phyloP scores from a whole-genome alignment of 2,329 filamentous ascomycete species.

The Onygena corvina region DNA sequence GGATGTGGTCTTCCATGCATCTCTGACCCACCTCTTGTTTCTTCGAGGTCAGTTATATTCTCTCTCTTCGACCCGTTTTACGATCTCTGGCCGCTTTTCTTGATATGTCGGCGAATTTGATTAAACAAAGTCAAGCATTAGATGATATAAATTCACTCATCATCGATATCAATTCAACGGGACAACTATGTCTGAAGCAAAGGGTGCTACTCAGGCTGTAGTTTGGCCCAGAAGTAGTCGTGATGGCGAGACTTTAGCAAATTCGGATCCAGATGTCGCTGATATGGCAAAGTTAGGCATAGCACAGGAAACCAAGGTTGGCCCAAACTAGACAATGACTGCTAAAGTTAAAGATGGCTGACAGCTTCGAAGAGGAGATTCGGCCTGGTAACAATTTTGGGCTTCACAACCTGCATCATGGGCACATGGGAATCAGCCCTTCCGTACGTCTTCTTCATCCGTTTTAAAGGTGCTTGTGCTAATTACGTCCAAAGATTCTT shows the following conservation, averaged over 20 bases:
- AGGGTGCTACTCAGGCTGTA: background rate
- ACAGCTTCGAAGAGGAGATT: background rate
- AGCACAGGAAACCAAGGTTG: conserved; percentile 6
- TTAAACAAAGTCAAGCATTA: background rate
- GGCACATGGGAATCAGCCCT: conserved; percentile 3
- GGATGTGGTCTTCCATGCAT: background rate
- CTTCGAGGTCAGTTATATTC: background rate
- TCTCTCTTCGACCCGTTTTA: background rate
- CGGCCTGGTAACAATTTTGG: conserved; percentile 7
- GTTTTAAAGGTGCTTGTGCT: background rate
- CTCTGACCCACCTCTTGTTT: background rate
- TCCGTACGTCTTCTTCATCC: background rate
- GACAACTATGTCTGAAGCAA: background rate
- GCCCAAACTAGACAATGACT: background rate
- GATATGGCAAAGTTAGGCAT: conserved; percentile 6
- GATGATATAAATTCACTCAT: too few relatives aligned
- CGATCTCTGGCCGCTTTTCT: too few relatives aligned
- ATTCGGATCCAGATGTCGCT: background rate
- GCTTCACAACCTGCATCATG: conserved; percentile 7
- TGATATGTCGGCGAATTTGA: background rate
- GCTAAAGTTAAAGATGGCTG: background rate
- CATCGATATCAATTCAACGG: too few relatives aligned
- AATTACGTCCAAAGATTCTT: conserved; percentile 17
- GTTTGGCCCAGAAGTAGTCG: too few relatives aligned
- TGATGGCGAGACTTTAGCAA: background rate